These are phyloP conservation scores for Zopfia rhizophila DNA, from an alignment of 2,329 filamentous ascomycete genomes.

Conservation along the genomic window DNA sequence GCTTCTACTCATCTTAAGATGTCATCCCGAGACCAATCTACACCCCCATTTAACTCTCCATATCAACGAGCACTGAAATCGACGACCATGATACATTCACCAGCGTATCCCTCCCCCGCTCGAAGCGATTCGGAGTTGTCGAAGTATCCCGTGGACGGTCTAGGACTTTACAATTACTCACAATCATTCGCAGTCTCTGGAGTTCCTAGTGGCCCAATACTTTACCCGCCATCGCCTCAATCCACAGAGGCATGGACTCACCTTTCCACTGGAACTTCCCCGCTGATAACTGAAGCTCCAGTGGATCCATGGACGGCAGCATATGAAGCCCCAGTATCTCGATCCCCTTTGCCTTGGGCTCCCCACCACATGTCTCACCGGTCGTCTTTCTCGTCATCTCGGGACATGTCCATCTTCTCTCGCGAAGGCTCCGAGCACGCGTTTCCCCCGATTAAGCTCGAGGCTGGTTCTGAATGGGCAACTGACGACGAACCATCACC, in stretches of 20 bases:
- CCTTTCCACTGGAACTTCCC: conserved; percentile 38
- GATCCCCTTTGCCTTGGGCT: conserved; percentile 45
- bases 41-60: conserved; percentile 48
- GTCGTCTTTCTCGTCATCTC: conserved; percentile 45
- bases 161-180: conserved; percentile 48
- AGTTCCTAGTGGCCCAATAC: conserved; percentile 20
- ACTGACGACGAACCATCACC: conserved; percentile 32
- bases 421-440: conserved; percentile 40
- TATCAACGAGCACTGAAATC: conserved; percentile 43
- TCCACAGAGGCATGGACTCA: conserved; percentile 47
- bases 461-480: conserved; percentile 36
- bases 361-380: conserved; percentile 42
- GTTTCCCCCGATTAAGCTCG: conserved; percentile 42
- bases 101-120: conserved; percentile 48
- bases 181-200: conserved; percentile 27
- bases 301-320: conserved; percentile 45
- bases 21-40: conserved; percentile 42
- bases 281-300: conserved; percentile 40
- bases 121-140: conserved; percentile 40
- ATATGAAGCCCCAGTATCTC: conserved; percentile 45
- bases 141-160: conserved; percentile 39
- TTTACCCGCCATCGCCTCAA: conserved; percentile 48
- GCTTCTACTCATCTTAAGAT: conserved; percentile 28
- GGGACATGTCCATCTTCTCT: conserved; percentile 48
- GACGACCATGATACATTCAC: conserved; percentile 38